Base-by-base conservation (phyloP, 1,284 basidiomycete species). In the Ceratorhiza oryzae-sativae region DNA sequence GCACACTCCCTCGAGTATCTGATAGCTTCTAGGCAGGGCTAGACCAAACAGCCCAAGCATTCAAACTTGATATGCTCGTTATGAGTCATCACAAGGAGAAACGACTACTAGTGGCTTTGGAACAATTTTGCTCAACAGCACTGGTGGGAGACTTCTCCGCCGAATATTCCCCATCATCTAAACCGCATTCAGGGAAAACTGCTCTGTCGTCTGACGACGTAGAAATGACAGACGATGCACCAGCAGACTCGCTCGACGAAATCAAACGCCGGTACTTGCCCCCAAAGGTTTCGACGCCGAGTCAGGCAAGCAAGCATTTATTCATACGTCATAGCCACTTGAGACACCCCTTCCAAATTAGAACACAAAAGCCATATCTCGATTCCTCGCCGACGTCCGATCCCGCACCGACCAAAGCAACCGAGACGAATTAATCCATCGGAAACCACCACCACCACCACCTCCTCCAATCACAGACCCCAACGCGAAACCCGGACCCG, bases 341-440 rank as follows among this genome's bases (percentile, higher is more conserved):
- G 63, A 27, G 62, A 56, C n/a, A 20, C 36, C 3, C 49, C 46
- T 36, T 39, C n/a, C 34, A 3, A 4, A 25, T 20, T 75, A 92
- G 91, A 83, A 87, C 41, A 91, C 84, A 61, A 90, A 86, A 77
- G 86, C 86, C 1, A 88, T 93, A 51, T 90, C 91, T 1, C 79
- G 80, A 51, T 88, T 92, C 65, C 84, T 93, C 1, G 88, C 89
- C 0, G 82, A 84, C 65, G 91, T 88, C 62, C 85, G 89, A 10
- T 86, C 87, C 0, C 85, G 87, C 39, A 91, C 90, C 75, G 87
- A 91, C 76, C 84, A 84, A 49, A 92, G 91, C 8, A 93, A 93
- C 76, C 86, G 88, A 30, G 80, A 84, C 20, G 91, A 93, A 77
- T 93, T 93, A 76, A 80, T 93, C 0, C 80, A 85, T 45, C 85